Conservation (phyloP, 2,329 filamentous ascomycete species). For the Pseudogymnoascus sp. region DNA sequence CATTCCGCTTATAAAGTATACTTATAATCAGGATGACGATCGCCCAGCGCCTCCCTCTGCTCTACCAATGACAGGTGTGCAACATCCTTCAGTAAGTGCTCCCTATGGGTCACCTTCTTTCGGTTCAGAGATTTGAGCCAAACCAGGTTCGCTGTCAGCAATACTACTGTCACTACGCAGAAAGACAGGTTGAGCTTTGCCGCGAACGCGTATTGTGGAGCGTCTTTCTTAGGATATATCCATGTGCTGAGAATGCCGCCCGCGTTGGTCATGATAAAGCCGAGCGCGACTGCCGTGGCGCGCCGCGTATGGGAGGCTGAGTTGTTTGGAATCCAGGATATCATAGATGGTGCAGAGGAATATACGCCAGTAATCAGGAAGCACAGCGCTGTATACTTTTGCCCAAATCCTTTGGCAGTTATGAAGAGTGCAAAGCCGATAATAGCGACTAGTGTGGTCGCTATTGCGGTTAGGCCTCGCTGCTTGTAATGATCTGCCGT, state of each 20-base stretch:
- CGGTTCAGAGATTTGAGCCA: not conserved
- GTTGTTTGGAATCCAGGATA: conserved; percentile 8
- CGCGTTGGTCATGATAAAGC: conserved; percentile 8
- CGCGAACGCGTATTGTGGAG: not conserved
- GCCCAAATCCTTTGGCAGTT: conserved; percentile 21
- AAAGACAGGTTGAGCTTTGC: not conserved
- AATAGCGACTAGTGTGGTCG: conserved; percentile 24
- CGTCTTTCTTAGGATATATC: conserved; percentile 8
- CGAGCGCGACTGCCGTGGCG: conserved; percentile 5
- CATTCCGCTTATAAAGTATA: not conserved
- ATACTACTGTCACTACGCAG: not conserved
- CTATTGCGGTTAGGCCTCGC: conserved; percentile 23
- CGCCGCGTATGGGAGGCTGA: conserved; percentile 1
- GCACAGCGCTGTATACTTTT: conserved; percentile 34
- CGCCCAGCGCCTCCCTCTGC: not conserved
- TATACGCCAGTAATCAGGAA: conserved; percentile 16
- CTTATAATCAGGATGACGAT: conserved; percentile 4
- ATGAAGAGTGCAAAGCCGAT: conserved; percentile 32
- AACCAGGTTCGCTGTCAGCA: not conserved
- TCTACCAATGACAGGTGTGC: not conserved
- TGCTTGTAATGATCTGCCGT: conserved; percentile 24
- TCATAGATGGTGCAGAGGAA: not conserved
- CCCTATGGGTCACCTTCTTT: conserved; percentile 3
- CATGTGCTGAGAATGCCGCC: conserved; percentile 9
- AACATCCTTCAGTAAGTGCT: not conserved